These are phyloP conservation scores for Leccinum ochraceum DNA, from an alignment of 768 basidiomycete genomes.

Conservation along the genomic window DNA sequence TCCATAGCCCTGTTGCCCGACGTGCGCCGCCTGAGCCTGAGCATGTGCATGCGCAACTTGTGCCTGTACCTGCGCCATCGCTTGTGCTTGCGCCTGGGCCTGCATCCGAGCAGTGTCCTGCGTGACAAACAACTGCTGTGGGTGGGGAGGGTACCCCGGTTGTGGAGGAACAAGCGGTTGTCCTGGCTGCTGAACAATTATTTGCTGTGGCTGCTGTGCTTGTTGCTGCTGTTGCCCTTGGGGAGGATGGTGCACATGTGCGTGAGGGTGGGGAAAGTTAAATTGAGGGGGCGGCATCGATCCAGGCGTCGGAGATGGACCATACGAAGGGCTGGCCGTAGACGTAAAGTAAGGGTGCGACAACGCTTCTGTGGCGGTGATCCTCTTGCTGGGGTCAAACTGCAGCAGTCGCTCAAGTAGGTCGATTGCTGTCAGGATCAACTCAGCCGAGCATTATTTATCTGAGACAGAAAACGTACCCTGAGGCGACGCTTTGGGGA, in stretches of 20 bases:
- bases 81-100: conserved; percentile 45
- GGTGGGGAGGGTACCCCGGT: conserved; percentile 33
- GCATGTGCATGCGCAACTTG: conserved; percentile 45
- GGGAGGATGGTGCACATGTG: conserved; percentile 49
- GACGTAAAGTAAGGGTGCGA: conserved; percentile 89
- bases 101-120: conserved; percentile 39
- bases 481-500: conserved; percentile 84
- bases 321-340: conserved; percentile 37
- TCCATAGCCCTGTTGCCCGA: conserved; percentile 31
- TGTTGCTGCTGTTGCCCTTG: conserved; percentile 47
- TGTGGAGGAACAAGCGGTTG: conserved; percentile 40
- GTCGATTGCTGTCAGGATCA: conserved; percentile 64
- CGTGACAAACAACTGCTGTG: conserved; percentile 34
- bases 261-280: conserved; percentile 66
- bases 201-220: conserved; percentile 43
- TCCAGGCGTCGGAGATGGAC: conserved; percentile 42
- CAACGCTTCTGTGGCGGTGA: conserved; percentile 89
- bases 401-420: conserved; percentile 93
- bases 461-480: conserved; percentile 43
- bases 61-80: conserved; percentile 40
- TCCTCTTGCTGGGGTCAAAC: conserved; percentile 91
- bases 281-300: conserved; percentile 70
- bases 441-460: conserved; percentile 3
- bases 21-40: conserved; percentile 37
- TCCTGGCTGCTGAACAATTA: conserved; percentile 39